Percentiles rank a stretch among this genome's conserved stretches.
phyloP scores from a whole-genome alignment of 768 basidiomycete genomes.

The Suillus placidus region DNA sequence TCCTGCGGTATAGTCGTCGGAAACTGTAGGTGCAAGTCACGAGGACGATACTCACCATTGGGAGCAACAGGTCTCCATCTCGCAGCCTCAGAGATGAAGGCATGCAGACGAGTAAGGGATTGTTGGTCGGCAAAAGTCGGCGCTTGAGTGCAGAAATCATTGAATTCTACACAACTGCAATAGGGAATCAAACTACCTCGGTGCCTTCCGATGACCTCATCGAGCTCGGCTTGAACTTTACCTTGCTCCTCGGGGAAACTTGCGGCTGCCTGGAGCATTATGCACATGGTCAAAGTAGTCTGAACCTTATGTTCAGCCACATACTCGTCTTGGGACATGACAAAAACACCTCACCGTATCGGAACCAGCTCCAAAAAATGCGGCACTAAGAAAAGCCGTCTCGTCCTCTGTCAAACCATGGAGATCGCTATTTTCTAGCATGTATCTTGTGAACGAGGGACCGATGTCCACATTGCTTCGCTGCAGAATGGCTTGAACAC shows the following conservation, averaged over 20 bases:
- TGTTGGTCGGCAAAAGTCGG: background rate
- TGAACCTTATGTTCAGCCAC: background rate
- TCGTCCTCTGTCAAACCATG: background rate
- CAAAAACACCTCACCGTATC: background rate
- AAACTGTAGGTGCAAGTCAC: background rate
- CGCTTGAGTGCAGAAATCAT: background rate
- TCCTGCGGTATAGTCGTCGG: background rate
- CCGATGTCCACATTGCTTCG: background rate
- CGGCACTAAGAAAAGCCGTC: background rate
- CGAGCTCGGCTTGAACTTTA: background rate
- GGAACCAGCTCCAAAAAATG: conserved; percentile 1
- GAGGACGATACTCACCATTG: background rate
- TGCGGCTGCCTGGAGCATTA: background rate
- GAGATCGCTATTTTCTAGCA: background rate
- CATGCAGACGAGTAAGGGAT: background rate
- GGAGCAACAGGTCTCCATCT: background rate
- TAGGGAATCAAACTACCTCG: background rate
- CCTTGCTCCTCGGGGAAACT: background rate
- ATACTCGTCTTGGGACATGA: background rate
- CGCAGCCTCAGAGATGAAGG: background rate
- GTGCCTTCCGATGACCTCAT: background rate
- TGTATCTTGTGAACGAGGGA: background rate
- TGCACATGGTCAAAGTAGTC: background rate
- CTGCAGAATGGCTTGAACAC: background rate
- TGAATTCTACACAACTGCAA: background rate